Percentiles rank a stretch among this genome's conserved stretches.
Evolutionary conservation across 2,329 filamentous ascomycete genomes (phyloP).

Genomic region (Apiospora kogelbergensis): DNA sequence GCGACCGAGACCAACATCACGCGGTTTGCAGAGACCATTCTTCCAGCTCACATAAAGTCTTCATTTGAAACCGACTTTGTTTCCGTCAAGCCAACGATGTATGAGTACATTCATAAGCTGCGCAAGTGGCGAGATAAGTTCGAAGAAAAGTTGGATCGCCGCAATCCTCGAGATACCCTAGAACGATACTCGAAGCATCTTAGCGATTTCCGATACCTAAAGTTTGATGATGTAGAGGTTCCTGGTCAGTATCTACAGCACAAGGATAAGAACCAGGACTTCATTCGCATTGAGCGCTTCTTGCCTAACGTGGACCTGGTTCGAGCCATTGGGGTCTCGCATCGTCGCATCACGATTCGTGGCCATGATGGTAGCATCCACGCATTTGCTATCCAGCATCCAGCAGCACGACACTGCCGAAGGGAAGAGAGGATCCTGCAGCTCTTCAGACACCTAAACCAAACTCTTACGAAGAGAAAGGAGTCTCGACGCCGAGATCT

Average conservation of each 20-base stretch:
- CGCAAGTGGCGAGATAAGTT: slow-evolving; percentile 97
- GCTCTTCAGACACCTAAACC: slow-evolving; percentile 96
- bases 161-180: slow-evolving; percentile 70
- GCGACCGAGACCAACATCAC: slow-evolving; percentile 97
- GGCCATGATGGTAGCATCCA: slow-evolving; percentile 98
- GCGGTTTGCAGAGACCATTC: slow-evolving; percentile 91
- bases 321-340: slow-evolving; percentile 85
- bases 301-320: slow-evolving; percentile 92
- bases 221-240: slow-evolving; percentile 97
- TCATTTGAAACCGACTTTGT: slow-evolving; percentile 99
- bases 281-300: slow-evolving; percentile 96
- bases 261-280: slow-evolving; percentile 99
- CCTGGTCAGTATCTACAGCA: slow-evolving; percentile 96
- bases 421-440: slow-evolving; percentile 94
- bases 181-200: slow-evolving; percentile 88
- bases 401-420: slow-evolving; percentile 86
- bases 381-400: slow-evolving; percentile 94
- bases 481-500: slow-evolving; percentile 91
- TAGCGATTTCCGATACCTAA: slow-evolving; percentile 95
- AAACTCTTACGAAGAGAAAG: slow-evolving; percentile 86
- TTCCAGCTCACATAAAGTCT: slow-evolving; percentile 91
- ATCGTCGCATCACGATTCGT: slow-evolving; percentile 90
- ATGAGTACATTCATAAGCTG: slow-evolving; percentile 96
- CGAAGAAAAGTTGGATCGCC: slow-evolving; percentile 92
- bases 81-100: slow-evolving; percentile 91